Conservation (phyloP, 257 asterid genomes). For the Salvia rosmarinus region DNA sequence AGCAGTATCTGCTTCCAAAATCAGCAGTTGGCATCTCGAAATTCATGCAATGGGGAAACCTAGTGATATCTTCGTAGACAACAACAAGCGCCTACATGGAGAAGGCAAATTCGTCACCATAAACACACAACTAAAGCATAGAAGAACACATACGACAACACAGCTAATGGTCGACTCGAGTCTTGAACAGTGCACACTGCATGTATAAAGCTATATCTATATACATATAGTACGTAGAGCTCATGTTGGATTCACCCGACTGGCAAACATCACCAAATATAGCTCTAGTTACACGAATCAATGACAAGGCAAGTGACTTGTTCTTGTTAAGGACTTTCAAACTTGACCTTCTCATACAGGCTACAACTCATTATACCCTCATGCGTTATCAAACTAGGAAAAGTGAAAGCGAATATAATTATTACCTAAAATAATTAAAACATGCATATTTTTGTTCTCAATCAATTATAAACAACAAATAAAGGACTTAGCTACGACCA, state of each 20-base stretch:
- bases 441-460: constrained; percentile 5
- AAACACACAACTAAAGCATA: neutral
- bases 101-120: constrained; percentile 4
- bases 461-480: constrained; percentile 12
- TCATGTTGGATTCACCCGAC: neutral
- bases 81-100: constrained; percentile 35
- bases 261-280: neutral
- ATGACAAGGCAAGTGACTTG: neutral
- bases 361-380: neutral
- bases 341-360: neutral
- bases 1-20: constrained; percentile 34
- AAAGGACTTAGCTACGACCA: constrained; percentile 10
- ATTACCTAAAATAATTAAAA: neutral
- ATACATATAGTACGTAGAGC: neutral
- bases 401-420: neutral
- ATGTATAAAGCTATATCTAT: neutral
- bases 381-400: neutral
- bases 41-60: constrained; percentile 8
- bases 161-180: neutral
- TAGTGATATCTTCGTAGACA: constrained; percentile 19
- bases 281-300: neutral
- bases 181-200: neutral
- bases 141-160: neutral
- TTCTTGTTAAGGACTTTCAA: neutral
- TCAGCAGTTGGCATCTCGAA: constrained; percentile 32